Evolutionary conservation across 129 eudicot genomes (phyloP).

Genomic region (Dittrichia graveolens): DNA sequence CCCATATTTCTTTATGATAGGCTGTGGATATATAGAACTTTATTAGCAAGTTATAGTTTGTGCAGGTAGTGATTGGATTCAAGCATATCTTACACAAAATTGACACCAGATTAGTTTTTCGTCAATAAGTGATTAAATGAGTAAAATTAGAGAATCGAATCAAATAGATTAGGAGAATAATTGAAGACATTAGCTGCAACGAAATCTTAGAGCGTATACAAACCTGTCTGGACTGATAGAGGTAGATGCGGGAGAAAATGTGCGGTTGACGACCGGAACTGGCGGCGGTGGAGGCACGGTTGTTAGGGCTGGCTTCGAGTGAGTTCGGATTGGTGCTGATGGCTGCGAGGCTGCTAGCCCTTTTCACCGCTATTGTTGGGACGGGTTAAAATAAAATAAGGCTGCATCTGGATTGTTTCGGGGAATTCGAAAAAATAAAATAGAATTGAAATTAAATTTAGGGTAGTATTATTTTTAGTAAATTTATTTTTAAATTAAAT

Average conservation of each 20-base stretch:
- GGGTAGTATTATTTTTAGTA: too few relatives aligned
- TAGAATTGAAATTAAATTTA: too few relatives aligned
- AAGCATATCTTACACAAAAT: neutral
- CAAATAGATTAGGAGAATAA: slow-evolving; percentile 8
- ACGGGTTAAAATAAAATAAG: too few relatives aligned
- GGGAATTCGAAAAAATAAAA: too few relatives aligned
- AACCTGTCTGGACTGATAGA: slow-evolving; percentile 24
- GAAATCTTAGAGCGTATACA: slow-evolving; percentile 13
- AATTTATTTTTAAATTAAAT: too few relatives aligned
- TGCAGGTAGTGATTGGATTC: neutral
- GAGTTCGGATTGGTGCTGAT: slow-evolving; percentile 22
- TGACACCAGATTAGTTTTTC: slow-evolving; percentile 11
- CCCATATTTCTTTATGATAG: slow-evolving; percentile 61
- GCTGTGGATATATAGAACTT: slow-evolving; percentile 28
- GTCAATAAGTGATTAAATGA: slow-evolving; percentile 15
- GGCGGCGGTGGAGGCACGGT: slow-evolving; percentile 10
- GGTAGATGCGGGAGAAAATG: slow-evolving; percentile 6
- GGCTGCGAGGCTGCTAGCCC: slow-evolving; percentile 28
- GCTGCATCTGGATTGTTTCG: too few relatives aligned
- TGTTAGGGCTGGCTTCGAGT: slow-evolving; percentile 20
- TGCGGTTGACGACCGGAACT: slow-evolving; percentile 13
- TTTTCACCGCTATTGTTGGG: slow-evolving; percentile 17
- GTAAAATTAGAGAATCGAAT: slow-evolving; percentile 7
- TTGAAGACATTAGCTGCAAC: slow-evolving; percentile 4
- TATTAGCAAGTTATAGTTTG: slow-evolving; percentile 17